Percentiles rank a stretch among this genome's conserved stretches.
phyloP scores from a whole-genome alignment of 805 yeast genomes.

The Aciculoconidium aculeatum region DNA sequence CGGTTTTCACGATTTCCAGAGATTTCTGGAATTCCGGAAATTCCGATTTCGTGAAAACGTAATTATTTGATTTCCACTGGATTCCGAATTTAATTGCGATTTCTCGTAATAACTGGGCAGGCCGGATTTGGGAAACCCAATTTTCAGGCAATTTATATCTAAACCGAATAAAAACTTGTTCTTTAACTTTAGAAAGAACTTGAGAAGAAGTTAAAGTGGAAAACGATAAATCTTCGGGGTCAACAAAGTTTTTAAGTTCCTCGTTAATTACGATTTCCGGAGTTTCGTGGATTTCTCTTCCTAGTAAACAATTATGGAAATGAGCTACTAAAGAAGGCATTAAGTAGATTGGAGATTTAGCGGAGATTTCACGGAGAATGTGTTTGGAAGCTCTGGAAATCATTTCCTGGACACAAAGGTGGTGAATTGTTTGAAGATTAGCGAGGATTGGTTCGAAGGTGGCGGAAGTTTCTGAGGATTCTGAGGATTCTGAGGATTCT shows the following conservation, averaged over 20 bases:
- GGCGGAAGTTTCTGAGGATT: conserved; percentile 28
- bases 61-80: conserved; percentile 63
- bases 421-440: conserved; percentile 42
- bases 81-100: conserved; percentile 77
- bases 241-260: conserved; percentile 34
- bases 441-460: conserved; percentile 38
- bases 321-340: conserved; percentile 60
- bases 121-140: conserved; percentile 39
- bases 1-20: conserved; percentile 14
- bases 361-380: conserved; percentile 47
- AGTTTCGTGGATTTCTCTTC: conserved; percentile 35
- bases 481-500: conserved; percentile 21
- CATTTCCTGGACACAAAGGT: conserved; percentile 57
- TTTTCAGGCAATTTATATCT: conserved; percentile 48
- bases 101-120: conserved; percentile 55
- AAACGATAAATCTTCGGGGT: conserved; percentile 37
- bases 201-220: conserved; percentile 40
- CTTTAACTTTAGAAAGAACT: conserved; percentile 40
- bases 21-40: conserved; percentile 24
- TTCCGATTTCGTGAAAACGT: conserved; percentile 42
- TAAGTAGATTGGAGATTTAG: conserved; percentile 44
- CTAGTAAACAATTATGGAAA: conserved; percentile 67
- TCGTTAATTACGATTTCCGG: conserved; percentile 42
- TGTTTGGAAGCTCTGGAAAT: conserved; percentile 78
- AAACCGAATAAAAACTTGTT: conserved; percentile 57